phyloP scores from a whole-genome alignment of 2,329 filamentous ascomycete species.

The Exophiala spinifera region DNA sequence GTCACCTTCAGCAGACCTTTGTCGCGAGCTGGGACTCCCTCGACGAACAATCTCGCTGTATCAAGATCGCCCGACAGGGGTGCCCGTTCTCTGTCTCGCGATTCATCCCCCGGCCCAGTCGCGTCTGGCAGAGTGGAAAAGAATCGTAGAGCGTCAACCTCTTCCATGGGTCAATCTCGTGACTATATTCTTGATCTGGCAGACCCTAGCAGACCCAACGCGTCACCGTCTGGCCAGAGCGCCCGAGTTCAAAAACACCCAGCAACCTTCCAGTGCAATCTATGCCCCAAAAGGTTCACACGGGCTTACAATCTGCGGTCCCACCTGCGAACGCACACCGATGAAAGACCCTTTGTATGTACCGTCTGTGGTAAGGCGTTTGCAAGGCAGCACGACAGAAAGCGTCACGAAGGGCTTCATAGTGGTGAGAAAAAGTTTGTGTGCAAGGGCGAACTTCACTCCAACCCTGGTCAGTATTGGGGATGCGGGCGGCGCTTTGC shows the following conservation, averaged over 20 bases:
- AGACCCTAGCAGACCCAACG: slow-evolving; percentile 76
- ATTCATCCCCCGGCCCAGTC: slow-evolving; percentile 39
- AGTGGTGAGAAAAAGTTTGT: slow-evolving; percentile 99
- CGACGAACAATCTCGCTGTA: slow-evolving; percentile 33
- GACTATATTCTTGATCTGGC: slow-evolving; percentile 87
- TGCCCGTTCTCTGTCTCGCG: slow-evolving; percentile 38
- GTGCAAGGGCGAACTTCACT: slow-evolving; percentile 83
- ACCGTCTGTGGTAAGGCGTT: slow-evolving; percentile 97
- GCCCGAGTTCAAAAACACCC: slow-evolving; percentile 97
- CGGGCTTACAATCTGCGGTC: slow-evolving; percentile 94
- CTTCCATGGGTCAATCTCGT: slow-evolving; percentile 53
- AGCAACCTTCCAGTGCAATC: slow-evolving; percentile 88
- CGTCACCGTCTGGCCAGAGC: slow-evolving; percentile 51
- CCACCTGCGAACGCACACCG: slow-evolving; percentile 91
- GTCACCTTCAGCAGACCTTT: slow-evolving; percentile 35
- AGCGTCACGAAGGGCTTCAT: slow-evolving; percentile 92
- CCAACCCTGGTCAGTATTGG: slow-evolving; percentile 69
- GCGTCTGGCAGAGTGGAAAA: slow-evolving; percentile 34
- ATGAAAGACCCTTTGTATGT: slow-evolving; percentile 95
- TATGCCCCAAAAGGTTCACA: slow-evolving; percentile 95
- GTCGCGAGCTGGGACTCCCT: slow-evolving; percentile 27
- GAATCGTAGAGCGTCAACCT: slow-evolving; percentile 44
- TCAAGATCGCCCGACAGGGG: slow-evolving; percentile 44
- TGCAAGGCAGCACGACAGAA: slow-evolving; percentile 93
- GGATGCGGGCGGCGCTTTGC: slow-evolving; percentile 92